Evolutionary conservation across 2,329 filamentous ascomycete species (phyloP).

Genomic region (Pezicula carpinea): DNA sequence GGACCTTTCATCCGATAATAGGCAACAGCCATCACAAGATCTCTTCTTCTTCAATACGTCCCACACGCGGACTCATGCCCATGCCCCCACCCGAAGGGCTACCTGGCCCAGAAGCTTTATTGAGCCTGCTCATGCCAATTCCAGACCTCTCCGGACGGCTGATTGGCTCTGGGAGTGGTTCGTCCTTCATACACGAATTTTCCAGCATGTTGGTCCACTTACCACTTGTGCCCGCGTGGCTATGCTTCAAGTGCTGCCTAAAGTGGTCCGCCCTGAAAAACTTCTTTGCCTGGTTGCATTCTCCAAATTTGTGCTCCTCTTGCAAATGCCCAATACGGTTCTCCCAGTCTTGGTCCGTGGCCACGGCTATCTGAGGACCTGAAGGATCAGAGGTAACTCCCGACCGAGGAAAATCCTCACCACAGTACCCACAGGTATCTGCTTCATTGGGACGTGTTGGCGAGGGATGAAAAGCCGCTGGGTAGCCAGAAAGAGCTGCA

Average conservation of each 20-base stretch:
- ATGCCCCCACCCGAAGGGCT: not conserved
- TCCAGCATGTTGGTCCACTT: constrained; percentile 99
- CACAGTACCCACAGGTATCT: constrained; percentile 93
- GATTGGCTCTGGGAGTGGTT: constrained; percentile 49
- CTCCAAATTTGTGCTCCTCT: constrained; percentile 90
- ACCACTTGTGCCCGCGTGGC: constrained; percentile 89
- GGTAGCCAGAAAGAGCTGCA: constrained; percentile 72
- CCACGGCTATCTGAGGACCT: constrained; percentile 31
- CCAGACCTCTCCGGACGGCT: constrained; percentile 20
- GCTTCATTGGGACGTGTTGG: constrained; percentile 58
- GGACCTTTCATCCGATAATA: too few species aligned
- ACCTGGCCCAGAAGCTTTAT: not conserved
- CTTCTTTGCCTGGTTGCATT: constrained; percentile 98
- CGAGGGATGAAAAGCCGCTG: constrained; percentile 84
- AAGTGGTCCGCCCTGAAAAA: constrained; percentile 98
- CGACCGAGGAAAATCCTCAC: constrained; percentile 67
- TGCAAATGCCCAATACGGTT: constrained; percentile 81
- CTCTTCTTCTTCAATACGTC: not conserved
- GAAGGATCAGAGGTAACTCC: constrained; percentile 32
- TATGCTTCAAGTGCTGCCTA: constrained; percentile 96
- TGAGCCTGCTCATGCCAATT: constrained; percentile 1
- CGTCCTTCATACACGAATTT: constrained; percentile 91
- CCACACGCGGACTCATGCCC: not conserved
- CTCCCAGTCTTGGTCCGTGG: constrained; percentile 86
- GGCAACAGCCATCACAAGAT: not conserved